A percentile compares a stretch with the other conserved stretches of the same genome.
Evolutionary conservation across 2,329 filamentous ascomycete genomes (phyloP).

Genomic region (Cercospora nicotianae): DNA sequence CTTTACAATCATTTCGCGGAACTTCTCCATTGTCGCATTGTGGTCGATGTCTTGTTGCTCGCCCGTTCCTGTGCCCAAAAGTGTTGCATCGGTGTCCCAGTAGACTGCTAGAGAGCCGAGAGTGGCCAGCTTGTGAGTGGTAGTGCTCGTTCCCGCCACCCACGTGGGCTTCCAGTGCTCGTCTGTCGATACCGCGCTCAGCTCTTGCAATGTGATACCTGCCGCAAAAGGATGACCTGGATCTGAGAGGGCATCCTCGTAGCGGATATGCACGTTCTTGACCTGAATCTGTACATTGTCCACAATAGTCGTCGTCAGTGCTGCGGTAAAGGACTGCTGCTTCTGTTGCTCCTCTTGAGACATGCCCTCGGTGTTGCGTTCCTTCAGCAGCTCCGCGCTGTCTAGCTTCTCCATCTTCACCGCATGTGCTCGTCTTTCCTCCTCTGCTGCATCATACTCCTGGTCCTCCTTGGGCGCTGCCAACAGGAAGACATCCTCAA

Average conservation of each 20-base stretch:
- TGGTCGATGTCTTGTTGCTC: conserved; percentile 67
- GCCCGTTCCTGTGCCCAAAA: conserved; percentile 80
- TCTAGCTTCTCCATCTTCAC: conserved; percentile 99
- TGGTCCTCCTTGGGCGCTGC: conserved; percentile 95
- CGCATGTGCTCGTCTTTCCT: conserved; percentile 79
- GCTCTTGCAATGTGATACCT: conserved; percentile 88
- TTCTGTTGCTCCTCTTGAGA: conserved; percentile 94
- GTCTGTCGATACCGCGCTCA: conserved; percentile 95
- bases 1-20: conserved; percentile 77
- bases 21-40: conserved; percentile 72
- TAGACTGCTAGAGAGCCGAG: conserved; percentile 89
- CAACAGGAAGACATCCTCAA: conserved; percentile 94
- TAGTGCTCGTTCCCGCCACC: conserved; percentile 78
- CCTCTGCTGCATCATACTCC: conserved; percentile 89
- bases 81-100: conserved; percentile 91
- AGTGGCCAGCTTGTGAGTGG: conserved; percentile 90
- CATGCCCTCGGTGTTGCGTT: conserved; percentile 87
- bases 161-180: conserved; percentile 94
- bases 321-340: conserved; percentile 96
- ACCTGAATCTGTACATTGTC: conserved; percentile 97
- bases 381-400: conserved; percentile 90
- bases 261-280: conserved; percentile 97
- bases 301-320: conserved; percentile 91
- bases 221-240: conserved; percentile 93
- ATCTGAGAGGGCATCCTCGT: conserved; percentile 94